Evolutionary conservation across 164 flowering plant genomes (phyloP).

Genomic region (Vitis rupestris): DNA sequence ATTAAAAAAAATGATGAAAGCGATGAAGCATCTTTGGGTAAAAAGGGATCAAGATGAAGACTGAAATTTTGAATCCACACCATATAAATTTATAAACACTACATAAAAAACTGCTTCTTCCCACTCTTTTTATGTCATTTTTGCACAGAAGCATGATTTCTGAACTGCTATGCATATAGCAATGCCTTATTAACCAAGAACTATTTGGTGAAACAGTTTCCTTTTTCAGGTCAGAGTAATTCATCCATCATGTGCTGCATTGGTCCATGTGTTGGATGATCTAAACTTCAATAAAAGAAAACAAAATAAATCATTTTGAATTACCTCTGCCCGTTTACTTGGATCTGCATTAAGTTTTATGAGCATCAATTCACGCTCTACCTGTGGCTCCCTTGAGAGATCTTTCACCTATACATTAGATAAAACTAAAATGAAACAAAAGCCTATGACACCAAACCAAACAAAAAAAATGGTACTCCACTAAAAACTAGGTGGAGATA

Average conservation of each 20-base stretch:
- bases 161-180: background rate
- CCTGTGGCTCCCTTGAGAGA: constrained; percentile 73
- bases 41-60: too few relatives aligned
- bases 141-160: too few relatives aligned
- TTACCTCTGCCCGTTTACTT: constrained; percentile 52
- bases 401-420: constrained; percentile 56
- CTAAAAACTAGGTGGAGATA: too few relatives aligned
- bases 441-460: background rate
- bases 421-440: background rate
- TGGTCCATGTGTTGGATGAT: background rate
- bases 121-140: too few relatives aligned
- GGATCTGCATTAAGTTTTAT: constrained; percentile 62
- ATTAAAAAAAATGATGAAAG: background rate
- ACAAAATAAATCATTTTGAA: background rate
- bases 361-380: constrained; percentile 81
- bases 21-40: background rate
- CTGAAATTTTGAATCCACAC: too few relatives aligned
- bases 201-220: background rate
- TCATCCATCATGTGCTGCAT: background rate
- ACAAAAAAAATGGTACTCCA: background rate
- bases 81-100: too few relatives aligned
- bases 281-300: background rate
- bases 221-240: background rate
- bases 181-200: background rate
- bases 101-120: too few relatives aligned